Conservation (phyloP, 139 green algal species). For the Volvox reticuliferus region DNA sequence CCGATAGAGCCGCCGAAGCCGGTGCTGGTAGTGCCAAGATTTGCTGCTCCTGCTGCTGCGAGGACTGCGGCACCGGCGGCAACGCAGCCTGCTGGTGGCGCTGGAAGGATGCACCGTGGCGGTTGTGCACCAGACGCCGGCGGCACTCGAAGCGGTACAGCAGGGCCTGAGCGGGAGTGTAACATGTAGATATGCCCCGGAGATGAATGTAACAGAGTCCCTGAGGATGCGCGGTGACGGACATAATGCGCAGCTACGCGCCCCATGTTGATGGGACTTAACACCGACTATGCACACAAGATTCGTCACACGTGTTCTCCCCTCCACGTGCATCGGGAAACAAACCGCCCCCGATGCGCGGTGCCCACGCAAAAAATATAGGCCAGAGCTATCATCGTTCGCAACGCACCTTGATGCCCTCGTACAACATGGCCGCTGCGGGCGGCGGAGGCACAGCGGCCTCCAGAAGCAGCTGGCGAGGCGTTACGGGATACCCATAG, state of each 20-base stretch:
- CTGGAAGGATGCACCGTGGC: not conserved
- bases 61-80: not conserved
- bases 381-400: no score
- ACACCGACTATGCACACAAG: not conserved
- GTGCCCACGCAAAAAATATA: not conserved
- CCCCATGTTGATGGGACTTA: no score
- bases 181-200: no score
- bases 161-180: constrained; percentile 18
- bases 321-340: not conserved
- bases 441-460: constrained; percentile 61
- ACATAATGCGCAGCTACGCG: no score
- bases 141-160: constrained; percentile 37
- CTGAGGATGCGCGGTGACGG: no score
- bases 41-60: not conserved
- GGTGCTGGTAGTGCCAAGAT: not conserved
- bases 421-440: constrained; percentile 73
- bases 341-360: not conserved
- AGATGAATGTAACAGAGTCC: no score
- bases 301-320: not conserved
- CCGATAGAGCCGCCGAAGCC: not conserved
- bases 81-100: not conserved
- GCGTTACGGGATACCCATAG: constrained; percentile 69
- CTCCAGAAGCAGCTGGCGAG: constrained; percentile 72
- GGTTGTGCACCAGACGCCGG: constrained; percentile 37
- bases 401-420: constrained; percentile 45